A percentile compares a stretch with the other conserved stretches of the same genome.
Evolutionary conservation across 805 yeast genomes (phyloP).

Genomic region (Brettanomyces nanus): DNA sequence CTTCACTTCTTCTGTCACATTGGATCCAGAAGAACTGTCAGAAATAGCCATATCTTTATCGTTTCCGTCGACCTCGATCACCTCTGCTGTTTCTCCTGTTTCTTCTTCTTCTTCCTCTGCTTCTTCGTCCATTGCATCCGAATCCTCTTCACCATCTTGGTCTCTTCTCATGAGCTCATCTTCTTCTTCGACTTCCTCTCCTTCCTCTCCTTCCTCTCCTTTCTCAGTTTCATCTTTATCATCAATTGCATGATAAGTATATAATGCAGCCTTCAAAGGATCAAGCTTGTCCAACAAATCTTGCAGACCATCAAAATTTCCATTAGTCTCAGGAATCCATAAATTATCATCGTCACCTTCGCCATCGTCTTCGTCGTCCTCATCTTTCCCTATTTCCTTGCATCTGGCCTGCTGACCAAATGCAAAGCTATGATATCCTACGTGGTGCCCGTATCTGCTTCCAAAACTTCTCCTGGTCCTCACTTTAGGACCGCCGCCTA

Average conservation of each 20-base stretch:
- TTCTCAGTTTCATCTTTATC: conserved; percentile 2
- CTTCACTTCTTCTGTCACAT: conserved; percentile 10
- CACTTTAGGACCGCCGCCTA: conserved; percentile 21
- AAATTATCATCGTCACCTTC: conserved; percentile 26
- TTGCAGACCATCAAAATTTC: conserved; percentile 34
- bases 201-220: conserved; percentile 3
- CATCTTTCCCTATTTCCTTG: no score
- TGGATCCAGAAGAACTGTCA: conserved; percentile 1
- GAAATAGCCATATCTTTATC: neutral
- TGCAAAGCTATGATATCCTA: neutral
- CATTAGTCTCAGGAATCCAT: conserved; percentile 36
- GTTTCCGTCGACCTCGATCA: neutral
- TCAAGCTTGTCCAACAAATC: conserved; percentile 26
- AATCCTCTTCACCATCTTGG: neutral
- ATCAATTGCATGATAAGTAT: conserved; percentile 20
- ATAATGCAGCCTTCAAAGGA: conserved; percentile 22
- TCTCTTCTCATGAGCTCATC: neutral
- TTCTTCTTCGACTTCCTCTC: neutral
- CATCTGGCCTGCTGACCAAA: neutral
- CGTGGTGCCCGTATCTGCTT: conserved; percentile 1
- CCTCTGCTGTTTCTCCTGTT: neutral
- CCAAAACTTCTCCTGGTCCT: conserved; percentile 2
- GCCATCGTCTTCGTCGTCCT: conserved; percentile 4
- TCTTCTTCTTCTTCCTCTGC: conserved; percentile 3
- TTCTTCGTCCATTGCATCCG: neutral